Conservation (phyloP, 257 asterid genomes). For the Ilex aquifolium region DNA sequence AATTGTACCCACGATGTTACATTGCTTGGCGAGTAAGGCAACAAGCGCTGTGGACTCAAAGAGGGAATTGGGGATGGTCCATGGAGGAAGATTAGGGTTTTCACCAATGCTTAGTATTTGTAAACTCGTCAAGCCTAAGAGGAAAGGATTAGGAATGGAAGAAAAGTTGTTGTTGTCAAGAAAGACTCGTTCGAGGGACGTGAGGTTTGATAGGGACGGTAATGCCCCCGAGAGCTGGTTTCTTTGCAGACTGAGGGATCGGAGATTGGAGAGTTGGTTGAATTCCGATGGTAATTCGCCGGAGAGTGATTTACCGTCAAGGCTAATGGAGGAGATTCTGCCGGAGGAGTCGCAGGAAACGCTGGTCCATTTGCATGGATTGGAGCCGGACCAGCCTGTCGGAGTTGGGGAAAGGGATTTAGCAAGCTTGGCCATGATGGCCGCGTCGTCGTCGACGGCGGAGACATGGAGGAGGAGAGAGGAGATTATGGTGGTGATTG, state of each 20-base stretch:
- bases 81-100: conserved; percentile 44
- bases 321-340: conserved; percentile 42
- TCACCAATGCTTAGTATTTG: conserved; percentile 46
- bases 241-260: conserved; percentile 43
- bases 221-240: conserved; percentile 54
- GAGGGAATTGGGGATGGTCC: conserved; percentile 46
- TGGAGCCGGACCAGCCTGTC: conserved; percentile 44
- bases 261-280: conserved; percentile 51
- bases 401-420: conserved; percentile 47
- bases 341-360: conserved; percentile 46
- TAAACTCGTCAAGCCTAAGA: conserved; percentile 51
- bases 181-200: conserved; percentile 33
- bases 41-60: conserved; percentile 44
- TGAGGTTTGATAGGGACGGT: conserved; percentile 45
- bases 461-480: conserved; percentile 24
- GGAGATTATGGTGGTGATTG: conserved; percentile 16
- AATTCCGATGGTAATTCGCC: conserved; percentile 51
- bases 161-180: conserved; percentile 57
- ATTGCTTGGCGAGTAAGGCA: conserved; percentile 36
- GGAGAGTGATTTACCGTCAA: conserved; percentile 36
- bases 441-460: conserved; percentile 36
- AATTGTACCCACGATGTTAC: conserved; percentile 49
- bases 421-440: conserved; percentile 55
- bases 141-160: conserved; percentile 43
- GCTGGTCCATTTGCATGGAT: conserved; percentile 71